A percentile compares a stretch with the other conserved stretches of the same genome.
Conservation (phyloP, 208 protist genomes). For the Endotrypanum monterogeii region DNA sequence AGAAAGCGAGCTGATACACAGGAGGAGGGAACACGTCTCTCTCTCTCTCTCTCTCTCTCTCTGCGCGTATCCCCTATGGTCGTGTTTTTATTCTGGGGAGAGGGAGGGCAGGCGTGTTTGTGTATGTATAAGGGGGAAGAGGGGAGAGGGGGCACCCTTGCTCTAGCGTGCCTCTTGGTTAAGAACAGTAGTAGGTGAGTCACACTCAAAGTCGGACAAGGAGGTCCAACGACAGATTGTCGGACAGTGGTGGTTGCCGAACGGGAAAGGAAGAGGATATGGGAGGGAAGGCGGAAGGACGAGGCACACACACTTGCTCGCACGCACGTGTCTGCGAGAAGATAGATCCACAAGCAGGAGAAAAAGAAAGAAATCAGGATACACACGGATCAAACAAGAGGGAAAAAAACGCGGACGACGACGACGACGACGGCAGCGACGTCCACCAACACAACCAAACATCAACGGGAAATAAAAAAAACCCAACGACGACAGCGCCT, state of each 20-base stretch:
- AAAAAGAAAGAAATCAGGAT: not conserved
- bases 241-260: too few relatives aligned
- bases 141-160: too few relatives aligned
- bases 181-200: too few relatives aligned
- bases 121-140: too few relatives aligned
- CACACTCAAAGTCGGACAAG: too few relatives aligned
- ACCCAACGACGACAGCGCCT: conserved; percentile 7
- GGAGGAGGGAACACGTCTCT: not conserved
- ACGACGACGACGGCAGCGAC: not conserved
- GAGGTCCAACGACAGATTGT: too few relatives aligned
- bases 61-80: too few relatives aligned
- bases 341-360: conserved; percentile 3
- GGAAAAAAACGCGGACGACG: conserved; percentile 1
- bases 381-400: not conserved
- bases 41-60: too few relatives aligned
- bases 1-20: not conserved
- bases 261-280: not conserved
- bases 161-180: too few relatives aligned
- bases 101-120: too few relatives aligned
- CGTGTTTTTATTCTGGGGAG: too few relatives aligned
- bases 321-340: conserved; percentile 2
- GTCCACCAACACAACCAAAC: not conserved
- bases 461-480: not conserved
- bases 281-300: not conserved
- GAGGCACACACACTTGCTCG: not conserved